Base-by-base conservation (phyloP, 2,329 filamentous ascomycete genomes). In the Cryphonectria parasitica region DNA sequence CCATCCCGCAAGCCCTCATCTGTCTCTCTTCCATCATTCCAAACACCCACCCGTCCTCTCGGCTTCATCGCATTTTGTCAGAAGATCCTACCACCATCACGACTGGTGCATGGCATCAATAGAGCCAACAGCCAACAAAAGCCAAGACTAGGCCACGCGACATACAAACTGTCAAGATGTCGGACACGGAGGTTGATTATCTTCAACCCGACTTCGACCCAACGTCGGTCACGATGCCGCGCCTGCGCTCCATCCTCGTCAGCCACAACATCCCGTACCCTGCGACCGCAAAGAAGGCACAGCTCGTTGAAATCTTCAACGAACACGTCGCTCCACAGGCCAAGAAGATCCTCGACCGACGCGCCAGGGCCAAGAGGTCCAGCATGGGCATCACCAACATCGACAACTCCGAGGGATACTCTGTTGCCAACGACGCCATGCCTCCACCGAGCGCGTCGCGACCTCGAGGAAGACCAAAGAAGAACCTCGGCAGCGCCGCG, bases 181-280 rank as follows among this genome's bases (percentile, higher is more conserved):
- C 87, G 39, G 89, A 91, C 77, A 83, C 89, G 74, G 92, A 95
- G 75, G 82, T 91, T 75, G 92, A 94, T 75, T 99, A 98, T 79
- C 90, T 98, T 43, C 90, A 95, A 78, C 88, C 93, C 68, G 93
- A 89, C 76, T 98, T 98, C 79, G 94, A 99, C 79, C 90, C 96
- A 28, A 87, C 87, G 78, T 89, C 88, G 74, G 88, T 98, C 74
- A 98, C 94, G 1, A 90, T 98, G 65, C 94, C 96, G 39, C 92
- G 92, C 62, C 85, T 99, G 76, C 93, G 96, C 77, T 95, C 92
- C 64, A 97, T 98, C 74, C 89, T 99, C 70, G 92, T 98, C 77
- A 92, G 90, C 74, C 93, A 99, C 83, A 92, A 94, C 78, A 85
- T 98, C 77, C 83, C 89, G 52, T 98, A 97, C 79, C 91, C 95